Conservation (phyloP, 2,329 filamentous ascomycete genomes). For the Arachnomyces sp. region DNA sequence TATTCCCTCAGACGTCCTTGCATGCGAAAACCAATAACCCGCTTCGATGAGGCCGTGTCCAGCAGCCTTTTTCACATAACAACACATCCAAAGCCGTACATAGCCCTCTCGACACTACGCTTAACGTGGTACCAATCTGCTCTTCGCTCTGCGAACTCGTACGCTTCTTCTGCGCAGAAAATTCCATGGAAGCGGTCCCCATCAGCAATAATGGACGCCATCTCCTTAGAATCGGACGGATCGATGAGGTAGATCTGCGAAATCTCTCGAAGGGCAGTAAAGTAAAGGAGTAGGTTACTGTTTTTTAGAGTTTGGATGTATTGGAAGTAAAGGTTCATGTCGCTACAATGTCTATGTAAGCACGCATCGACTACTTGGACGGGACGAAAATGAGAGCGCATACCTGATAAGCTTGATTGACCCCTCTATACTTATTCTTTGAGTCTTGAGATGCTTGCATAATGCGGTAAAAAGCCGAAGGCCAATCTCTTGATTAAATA, state of each 20-base stretch:
- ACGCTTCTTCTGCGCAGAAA: conserved; percentile 92
- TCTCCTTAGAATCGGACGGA: conserved; percentile 77
- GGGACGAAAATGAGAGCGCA: conserved; percentile 6
- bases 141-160: conserved; percentile 88
- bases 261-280: conserved; percentile 81
- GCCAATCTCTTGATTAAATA: conserved; percentile 97
- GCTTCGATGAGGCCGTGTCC: too few relatives aligned
- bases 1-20: too few relatives aligned
- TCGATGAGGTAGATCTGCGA: conserved; percentile 95
- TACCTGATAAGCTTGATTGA: conserved; percentile 80
- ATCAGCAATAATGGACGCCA: conserved; percentile 92
- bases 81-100: conserved; percentile 88
- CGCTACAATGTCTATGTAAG: too few relatives aligned
- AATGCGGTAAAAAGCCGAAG: conserved; percentile 83
- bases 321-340: conserved; percentile 88
- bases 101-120: conserved; percentile 82
- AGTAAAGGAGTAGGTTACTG: conserved; percentile 77
- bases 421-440: conserved; percentile 82
- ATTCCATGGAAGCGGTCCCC: conserved; percentile 83
- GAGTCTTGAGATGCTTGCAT: conserved; percentile 95
- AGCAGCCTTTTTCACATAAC: conserved; percentile 63
- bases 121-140: conserved; percentile 94
- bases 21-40: too few relatives aligned
- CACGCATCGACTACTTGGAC: neutral
- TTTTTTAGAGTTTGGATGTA: conserved; percentile 79